phyloP scores from a whole-genome alignment of 2,329 filamentous ascomycete species.

The Penicillium crustosum region DNA sequence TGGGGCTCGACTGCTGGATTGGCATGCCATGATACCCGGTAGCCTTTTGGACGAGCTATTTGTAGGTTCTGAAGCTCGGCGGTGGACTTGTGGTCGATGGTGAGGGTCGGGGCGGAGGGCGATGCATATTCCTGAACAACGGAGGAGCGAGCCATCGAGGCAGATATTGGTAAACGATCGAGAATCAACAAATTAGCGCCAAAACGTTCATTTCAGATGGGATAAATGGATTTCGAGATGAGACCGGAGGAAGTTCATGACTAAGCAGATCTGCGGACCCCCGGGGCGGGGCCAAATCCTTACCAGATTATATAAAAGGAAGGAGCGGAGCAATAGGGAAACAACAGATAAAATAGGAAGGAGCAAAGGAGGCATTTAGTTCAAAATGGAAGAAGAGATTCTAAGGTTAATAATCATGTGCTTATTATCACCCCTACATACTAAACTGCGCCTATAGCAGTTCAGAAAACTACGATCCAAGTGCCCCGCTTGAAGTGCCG shows the following conservation, averaged over 20 bases:
- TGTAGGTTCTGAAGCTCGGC: constrained; percentile 60
- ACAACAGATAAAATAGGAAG: neutral
- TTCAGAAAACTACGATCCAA: neutral
- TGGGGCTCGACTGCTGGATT: constrained; percentile 94
- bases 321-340: neutral
- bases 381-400: neutral
- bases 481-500: neutral
- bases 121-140: constrained; percentile 53
- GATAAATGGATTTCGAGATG: constrained; percentile 4
- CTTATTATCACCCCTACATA: neutral
- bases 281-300: neutral
- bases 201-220: neutral
- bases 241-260: neutral
- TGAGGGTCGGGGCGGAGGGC: constrained; percentile 47
- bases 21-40: constrained; percentile 92
- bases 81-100: constrained; percentile 52
- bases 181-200: neutral
- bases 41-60: constrained; percentile 77
- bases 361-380: neutral
- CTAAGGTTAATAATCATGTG: neutral
- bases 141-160: constrained; percentile 44
- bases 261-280: constrained; percentile 1
- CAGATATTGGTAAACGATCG: neutral
- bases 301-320: too few species aligned
- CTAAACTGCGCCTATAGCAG: neutral